Evolutionary conservation across 192 early-diverging fungal genomes (phyloP).

Genomic region (Thoreauomyces humboldtii): DNA sequence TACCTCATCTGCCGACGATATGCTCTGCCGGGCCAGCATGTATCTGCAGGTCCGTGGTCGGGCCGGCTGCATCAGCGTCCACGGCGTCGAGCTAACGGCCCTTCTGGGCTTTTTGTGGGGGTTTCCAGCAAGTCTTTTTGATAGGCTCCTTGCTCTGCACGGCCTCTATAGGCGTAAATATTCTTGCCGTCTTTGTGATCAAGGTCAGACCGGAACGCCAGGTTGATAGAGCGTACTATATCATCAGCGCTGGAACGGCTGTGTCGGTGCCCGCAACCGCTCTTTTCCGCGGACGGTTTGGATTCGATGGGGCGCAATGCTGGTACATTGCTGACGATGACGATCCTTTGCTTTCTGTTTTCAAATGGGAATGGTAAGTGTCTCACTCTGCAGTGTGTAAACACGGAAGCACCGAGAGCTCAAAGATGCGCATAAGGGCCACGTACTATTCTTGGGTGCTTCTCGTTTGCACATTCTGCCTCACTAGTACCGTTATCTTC

Average conservation of each 20-base stretch:
- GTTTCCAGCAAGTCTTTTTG: no score
- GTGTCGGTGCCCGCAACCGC: conserved; percentile 4
- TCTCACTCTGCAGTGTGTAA: no score
- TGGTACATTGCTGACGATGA: conserved; percentile 4
- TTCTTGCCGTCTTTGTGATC: conserved; percentile 18
- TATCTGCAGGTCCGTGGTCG: conserved; percentile 10
- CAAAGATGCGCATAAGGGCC: no score
- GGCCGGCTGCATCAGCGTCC: no score
- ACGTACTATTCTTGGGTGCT: no score
- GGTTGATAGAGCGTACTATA: conserved; percentile 15
- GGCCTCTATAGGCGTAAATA: conserved; percentile 19
- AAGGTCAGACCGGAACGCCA: not conserved
- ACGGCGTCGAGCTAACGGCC: no score
- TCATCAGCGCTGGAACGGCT: not conserved
- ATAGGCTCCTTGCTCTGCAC: conserved; percentile 17
- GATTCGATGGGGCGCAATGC: conserved; percentile 23
- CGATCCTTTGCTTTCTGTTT: not conserved
- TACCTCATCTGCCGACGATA: not conserved
- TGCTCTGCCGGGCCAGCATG: conserved; percentile 10
- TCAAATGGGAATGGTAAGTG: conserved; percentile 25
- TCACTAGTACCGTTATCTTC: no score
- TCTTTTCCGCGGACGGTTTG: not conserved
- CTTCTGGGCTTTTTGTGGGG: no score
- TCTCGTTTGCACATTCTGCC: no score
- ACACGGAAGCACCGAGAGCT: no score